phyloP scores from a whole-genome alignment of 169 alveolate genomes.

The Theileria annulata region DNA sequence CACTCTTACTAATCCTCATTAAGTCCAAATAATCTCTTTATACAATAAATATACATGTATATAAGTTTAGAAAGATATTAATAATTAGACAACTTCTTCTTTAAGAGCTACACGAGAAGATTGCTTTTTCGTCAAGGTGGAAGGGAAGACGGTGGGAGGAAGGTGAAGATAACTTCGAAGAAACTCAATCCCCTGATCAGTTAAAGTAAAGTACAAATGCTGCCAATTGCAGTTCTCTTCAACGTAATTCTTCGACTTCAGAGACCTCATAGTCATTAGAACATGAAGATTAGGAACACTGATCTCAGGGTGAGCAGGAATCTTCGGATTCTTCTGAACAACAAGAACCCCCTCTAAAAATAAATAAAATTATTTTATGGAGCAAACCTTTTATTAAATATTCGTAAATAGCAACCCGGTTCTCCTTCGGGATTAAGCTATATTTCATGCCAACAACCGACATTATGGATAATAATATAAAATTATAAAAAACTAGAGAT shows the following conservation, averaged over 20 bases:
- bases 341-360: conserved; percentile 84
- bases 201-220: conserved; percentile 84
- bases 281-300: conserved; percentile 88
- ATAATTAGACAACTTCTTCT: conserved; percentile 50
- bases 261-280: conserved; percentile 85
- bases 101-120: conserved; percentile 61
- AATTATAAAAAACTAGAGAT: background rate
- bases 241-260: conserved; percentile 84
- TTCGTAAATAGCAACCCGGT: conserved; percentile 71
- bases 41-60: too few relatives aligned
- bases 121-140: conserved; percentile 89
- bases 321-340: conserved; percentile 84
- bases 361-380: background rate
- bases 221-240: conserved; percentile 90
- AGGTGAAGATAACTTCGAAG: conserved; percentile 86
- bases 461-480: conserved; percentile 33
- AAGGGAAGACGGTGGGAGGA: conserved; percentile 92
- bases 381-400: conserved; percentile 75
- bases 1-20: conserved; percentile 1
- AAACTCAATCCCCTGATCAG: conserved; percentile 87
- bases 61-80: conserved; percentile 9
- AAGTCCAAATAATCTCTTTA: background rate
- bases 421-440: conserved; percentile 79
- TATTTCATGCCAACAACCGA: conserved; percentile 70
- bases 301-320: conserved; percentile 82